Conservation (phyloP, 2,329 filamentous ascomycete genomes). For the Talaromyces sp. region DNA sequence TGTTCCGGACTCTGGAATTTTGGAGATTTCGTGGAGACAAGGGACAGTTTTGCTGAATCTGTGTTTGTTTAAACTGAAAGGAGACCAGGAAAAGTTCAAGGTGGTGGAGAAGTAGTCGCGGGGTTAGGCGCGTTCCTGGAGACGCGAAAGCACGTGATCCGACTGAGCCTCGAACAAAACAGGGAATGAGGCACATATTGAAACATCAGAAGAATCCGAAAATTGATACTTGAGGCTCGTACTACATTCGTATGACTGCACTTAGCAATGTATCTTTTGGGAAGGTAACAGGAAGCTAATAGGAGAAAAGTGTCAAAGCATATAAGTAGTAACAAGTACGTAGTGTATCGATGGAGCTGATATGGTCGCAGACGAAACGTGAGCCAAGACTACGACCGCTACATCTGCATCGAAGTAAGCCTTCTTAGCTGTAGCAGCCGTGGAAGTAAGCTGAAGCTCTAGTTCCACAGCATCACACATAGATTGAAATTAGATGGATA, state of each 20-base stretch:
- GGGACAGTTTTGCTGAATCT: neutral
- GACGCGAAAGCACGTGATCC: constrained; percentile 13
- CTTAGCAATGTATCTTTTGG: neutral
- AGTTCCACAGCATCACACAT: neutral
- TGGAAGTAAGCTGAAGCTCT: neutral
- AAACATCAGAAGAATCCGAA: neutral
- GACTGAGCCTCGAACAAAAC: neutral
- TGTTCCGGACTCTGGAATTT: neutral
- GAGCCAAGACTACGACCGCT: neutral
- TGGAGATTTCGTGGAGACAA: neutral
- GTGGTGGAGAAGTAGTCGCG: neutral
- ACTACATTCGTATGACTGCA: neutral
- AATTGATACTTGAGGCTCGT: neutral
- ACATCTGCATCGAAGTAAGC: neutral
- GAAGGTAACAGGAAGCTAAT: neutral
- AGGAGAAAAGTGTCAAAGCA: too few species aligned
- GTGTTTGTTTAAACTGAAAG: neutral
- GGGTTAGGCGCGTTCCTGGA: constrained; percentile 8
- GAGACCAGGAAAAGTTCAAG: constrained; percentile 4
- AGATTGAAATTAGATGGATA: neutral
- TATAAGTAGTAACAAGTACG: too few species aligned
- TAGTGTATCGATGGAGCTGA: too few species aligned
- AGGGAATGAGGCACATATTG: neutral
- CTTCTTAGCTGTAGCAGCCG: neutral
- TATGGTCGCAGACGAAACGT: neutral